A percentile compares a stretch with the other conserved stretches of the same genome.
phyloP scores from a whole-genome alignment of 106 monocot genomes.

The Amphibolis antarctica region DNA sequence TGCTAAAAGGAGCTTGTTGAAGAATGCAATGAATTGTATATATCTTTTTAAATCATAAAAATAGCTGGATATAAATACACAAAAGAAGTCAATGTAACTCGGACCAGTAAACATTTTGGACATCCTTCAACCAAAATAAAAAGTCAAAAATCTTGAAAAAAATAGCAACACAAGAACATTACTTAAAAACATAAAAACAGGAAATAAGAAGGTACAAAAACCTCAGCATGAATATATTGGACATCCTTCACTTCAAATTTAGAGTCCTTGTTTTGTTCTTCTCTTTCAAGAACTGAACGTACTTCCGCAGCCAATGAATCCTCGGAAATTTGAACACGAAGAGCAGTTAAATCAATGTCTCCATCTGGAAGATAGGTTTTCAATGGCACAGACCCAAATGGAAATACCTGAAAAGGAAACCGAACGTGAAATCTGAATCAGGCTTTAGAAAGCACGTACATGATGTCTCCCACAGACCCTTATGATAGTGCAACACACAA shows the following conservation, averaged over 20 bases:
- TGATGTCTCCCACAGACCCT: background rate
- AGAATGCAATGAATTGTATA: no score
- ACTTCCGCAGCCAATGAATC: conserved; percentile 43
- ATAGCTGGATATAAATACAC: no score
- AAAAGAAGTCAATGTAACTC: no score
- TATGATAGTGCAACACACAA: background rate
- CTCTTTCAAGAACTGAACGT: conserved; percentile 38
- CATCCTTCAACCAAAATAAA: no score
- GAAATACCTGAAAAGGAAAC: conserved; percentile 44
- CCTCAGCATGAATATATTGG: conserved; percentile 83
- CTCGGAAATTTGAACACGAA: conserved; percentile 33
- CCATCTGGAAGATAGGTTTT: conserved; percentile 99
- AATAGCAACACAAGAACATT: no score
- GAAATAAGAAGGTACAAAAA: conserved; percentile 4
- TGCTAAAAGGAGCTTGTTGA: no score
- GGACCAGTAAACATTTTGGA: no score
- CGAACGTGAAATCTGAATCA: background rate
- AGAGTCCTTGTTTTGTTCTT: conserved; percentile 46
- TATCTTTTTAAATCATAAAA: no score
- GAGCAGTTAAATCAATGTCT: conserved; percentile 83
- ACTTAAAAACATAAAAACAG: background rate
- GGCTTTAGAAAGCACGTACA: background rate
- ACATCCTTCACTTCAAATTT: conserved; percentile 80
- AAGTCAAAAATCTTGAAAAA: no score
- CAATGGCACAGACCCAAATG: conserved; percentile 91